Base-by-base conservation (phyloP, 2,329 filamentous ascomycete genomes). In the Mycosphaerella sp. region DNA sequence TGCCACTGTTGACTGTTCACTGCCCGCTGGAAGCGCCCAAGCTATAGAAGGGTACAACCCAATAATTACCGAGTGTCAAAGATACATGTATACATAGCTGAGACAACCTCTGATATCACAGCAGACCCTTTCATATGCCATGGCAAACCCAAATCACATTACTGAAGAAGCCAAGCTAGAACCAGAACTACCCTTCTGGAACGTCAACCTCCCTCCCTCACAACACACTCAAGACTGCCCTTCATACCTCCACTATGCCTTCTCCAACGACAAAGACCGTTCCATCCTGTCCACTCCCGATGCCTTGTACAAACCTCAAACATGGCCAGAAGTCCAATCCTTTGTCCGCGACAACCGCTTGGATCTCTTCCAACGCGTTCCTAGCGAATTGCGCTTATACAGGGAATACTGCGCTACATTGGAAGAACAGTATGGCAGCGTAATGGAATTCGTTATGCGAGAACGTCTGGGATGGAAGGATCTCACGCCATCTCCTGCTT, bases 321-420 rank as follows among this genome's bases (percentile, higher is more conserved):
- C 77, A 1, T 97, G 91, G 91, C 71, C 77, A 4, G 73, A 84
- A 57, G 86, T 91, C 46, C 75, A 74, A 63, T 67, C 77, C 18
- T 76, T 90, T 55, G 78, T 87, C 52, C 64, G 62, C 13, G 72
- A 73, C 41, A 90, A 94, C 71, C 78, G 78, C 7, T 82, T 96
- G 41, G 83, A 88, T 62, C 73, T 74, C 10, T 94, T 97, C 68
- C 84, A 86, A 62, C 81, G 91, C 16, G 70, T 82, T 1, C 89
- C 91, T 0, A 86, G 82, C 3, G 80, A 93, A 47, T 75, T 96
- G 52, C 77, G 87, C n/a, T 78, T 79, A 39, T 97, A 96, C 66
- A 77, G 86, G 5, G 76, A 80, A 52, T 94, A 83, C 68, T 84
- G 78, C 17, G 78, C 80, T 64, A 66, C 76, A 27, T 73, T 95